These are phyloP conservation scores for Lachancea sp. DNA, from an alignment of 805 yeast species.

Conservation along the genomic window DNA sequence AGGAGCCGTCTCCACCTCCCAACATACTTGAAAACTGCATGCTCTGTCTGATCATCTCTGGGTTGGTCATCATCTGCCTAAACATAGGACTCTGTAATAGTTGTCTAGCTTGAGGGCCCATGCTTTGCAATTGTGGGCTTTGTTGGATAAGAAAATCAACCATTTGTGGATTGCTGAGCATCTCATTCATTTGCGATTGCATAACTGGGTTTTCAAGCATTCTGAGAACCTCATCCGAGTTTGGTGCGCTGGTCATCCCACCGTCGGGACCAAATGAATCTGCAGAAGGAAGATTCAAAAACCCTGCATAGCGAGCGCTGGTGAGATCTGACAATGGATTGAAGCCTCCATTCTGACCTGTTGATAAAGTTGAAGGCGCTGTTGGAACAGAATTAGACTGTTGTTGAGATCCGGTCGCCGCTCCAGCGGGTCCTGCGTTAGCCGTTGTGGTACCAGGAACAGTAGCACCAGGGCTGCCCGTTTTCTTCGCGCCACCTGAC, in stretches of 20 bases:
- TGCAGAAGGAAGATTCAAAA: constrained; percentile 74
- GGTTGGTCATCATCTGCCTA: constrained; percentile 74
- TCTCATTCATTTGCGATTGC: constrained; percentile 73
- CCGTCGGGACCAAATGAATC: constrained; percentile 93
- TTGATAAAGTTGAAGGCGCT: constrained; percentile 73
- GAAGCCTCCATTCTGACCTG: constrained; percentile 77
- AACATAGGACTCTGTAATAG: constrained; percentile 79
- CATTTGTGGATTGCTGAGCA: constrained; percentile 85
- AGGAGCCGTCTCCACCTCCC: constrained; percentile 29
- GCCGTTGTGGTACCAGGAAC: constrained; percentile 13
- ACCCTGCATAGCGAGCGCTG: constrained; percentile 94
- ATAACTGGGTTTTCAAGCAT: constrained; percentile 79
- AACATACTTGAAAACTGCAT: constrained; percentile 62
- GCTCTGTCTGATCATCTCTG: constrained; percentile 77
- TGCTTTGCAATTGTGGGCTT: constrained; percentile 73
- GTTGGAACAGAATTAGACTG: constrained; percentile 13
- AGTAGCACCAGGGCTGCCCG: constrained; percentile 7
- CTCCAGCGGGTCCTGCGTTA: too few relatives aligned
- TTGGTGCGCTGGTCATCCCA: constrained; percentile 66
- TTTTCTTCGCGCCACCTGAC: constrained; percentile 48
- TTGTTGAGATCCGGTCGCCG: constrained; percentile 13
- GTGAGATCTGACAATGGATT: constrained; percentile 90
- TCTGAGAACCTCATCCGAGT: constrained; percentile 63
- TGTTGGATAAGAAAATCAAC: constrained; percentile 72
- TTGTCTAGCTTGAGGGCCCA: constrained; percentile 87